These are phyloP conservation scores for Posidonia oceanica DNA, from an alignment of 116 monocot species.

Conservation along the genomic window DNA sequence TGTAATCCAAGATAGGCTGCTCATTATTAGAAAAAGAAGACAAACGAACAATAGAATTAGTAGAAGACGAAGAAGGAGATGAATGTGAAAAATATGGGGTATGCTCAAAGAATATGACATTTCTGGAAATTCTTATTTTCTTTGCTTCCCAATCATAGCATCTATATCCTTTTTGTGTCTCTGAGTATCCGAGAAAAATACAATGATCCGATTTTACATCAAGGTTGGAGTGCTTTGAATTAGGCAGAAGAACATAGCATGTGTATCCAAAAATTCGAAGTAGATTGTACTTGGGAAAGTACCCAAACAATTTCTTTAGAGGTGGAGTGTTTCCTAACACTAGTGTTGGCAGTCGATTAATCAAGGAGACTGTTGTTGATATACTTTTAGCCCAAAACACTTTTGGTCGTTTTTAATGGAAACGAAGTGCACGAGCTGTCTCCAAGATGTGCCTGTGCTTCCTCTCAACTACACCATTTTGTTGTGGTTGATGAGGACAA, in stretches of 20 bases:
- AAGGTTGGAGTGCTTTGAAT: too few relatives aligned
- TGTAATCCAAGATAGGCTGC: too few relatives aligned
- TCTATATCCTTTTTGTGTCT: conserved; percentile 6
- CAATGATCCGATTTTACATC: too few relatives aligned
- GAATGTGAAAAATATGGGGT: conserved; percentile 1
- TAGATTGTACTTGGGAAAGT: background rate
- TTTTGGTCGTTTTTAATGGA: background rate
- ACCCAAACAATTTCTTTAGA: background rate
- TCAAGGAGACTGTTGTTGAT: conserved; percentile 7
- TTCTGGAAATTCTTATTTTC: conserved; percentile 3
- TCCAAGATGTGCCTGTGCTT: too few relatives aligned
- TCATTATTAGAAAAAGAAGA: background rate
- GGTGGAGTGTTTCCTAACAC: conserved; percentile 4
- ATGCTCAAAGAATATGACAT: conserved; percentile 4
- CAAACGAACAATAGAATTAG: background rate
- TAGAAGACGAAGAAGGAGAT: background rate
- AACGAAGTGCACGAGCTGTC: too few relatives aligned
- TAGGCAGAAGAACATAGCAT: background rate
- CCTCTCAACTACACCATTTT: too few relatives aligned
- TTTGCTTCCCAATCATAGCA: conserved; percentile 7
- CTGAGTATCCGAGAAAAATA: conserved; percentile 7
- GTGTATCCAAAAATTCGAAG: background rate
- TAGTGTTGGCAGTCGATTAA: conserved; percentile 6
- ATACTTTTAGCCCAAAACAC: conserved; percentile 10
- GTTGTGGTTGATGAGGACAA: too few relatives aligned